phyloP scores from a whole-genome alignment of 108 stramenopile species.

The Cyclotella cryptica region DNA sequence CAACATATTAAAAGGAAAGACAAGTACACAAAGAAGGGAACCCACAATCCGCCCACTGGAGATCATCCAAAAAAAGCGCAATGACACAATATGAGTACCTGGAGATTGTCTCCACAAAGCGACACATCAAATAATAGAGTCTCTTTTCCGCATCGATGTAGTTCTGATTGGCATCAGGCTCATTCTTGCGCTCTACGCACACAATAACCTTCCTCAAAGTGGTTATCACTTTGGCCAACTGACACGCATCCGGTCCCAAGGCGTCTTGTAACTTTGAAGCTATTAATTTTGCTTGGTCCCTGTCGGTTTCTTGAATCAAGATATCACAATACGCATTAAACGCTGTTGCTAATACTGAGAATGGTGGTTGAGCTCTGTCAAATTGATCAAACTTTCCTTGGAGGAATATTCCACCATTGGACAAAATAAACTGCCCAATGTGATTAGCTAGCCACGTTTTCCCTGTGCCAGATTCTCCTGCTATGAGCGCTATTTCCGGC shows the following conservation, averaged over 20 bases:
- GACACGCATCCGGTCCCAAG: neutral
- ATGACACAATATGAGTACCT: neutral
- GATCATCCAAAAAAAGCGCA: conserved; percentile 15
- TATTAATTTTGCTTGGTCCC: neutral
- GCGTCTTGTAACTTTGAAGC: neutral
- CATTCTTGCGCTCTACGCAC: neutral
- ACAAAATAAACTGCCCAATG: too few species aligned
- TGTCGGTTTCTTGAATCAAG: neutral
- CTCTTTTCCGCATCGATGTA: neutral
- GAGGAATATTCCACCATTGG: too few species aligned
- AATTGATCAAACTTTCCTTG: too few species aligned
- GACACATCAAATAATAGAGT: neutral
- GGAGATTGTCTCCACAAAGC: neutral
- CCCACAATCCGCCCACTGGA: conserved; percentile 25
- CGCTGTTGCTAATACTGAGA: neutral
- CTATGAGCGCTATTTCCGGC: too few species aligned
- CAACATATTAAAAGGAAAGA: neutral
- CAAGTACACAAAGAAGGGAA: neutral
- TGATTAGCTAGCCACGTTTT: too few species aligned
- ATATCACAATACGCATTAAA: neutral
- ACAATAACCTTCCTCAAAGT: neutral
- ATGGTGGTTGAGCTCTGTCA: too few species aligned
- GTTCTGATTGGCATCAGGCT: neutral
- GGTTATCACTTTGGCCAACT: neutral
- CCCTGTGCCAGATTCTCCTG: too few species aligned